Conservation (phyloP, 139 green algal species). For the Chlamydomonas applanata region DNA sequence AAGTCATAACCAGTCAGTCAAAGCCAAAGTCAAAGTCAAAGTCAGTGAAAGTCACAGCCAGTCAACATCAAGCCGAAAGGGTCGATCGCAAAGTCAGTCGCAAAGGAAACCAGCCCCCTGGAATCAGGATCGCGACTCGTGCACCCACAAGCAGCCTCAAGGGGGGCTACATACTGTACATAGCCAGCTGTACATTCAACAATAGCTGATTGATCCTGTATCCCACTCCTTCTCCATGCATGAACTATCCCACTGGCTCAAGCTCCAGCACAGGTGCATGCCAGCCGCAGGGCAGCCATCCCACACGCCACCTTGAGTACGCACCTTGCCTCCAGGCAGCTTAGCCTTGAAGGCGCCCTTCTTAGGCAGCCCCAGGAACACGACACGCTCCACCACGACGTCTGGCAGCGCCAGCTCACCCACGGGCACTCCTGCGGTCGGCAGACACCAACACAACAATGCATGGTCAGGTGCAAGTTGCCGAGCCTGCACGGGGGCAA, state of each 20-base stretch:
- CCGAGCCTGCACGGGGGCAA: no score
- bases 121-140: no score
- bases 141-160: no score
- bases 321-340: slow-evolving; percentile 5
- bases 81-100: no score
- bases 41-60: no score
- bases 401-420: slow-evolving; percentile 10
- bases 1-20: no score
- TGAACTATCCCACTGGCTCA: background rate
- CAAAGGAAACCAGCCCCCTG: no score
- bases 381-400: slow-evolving; percentile 44
- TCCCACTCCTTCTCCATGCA: background rate
- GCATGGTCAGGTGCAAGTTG: no score
- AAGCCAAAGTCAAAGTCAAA: no score
- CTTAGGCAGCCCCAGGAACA: slow-evolving; percentile 51
- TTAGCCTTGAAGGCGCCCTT: slow-evolving; percentile 10
- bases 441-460: no score
- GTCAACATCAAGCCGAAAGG: no score
- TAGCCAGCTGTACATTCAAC: background rate
- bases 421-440: background rate
- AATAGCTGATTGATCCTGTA: background rate
- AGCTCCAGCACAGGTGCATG: background rate
- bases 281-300: background rate
- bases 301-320: background rate
- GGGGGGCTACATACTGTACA: background rate